A percentile compares a stretch with the other conserved stretches of the same genome.
Conservation (phyloP, 2,329 filamentous ascomycete species). For the Hypoxylon sp. region DNA sequence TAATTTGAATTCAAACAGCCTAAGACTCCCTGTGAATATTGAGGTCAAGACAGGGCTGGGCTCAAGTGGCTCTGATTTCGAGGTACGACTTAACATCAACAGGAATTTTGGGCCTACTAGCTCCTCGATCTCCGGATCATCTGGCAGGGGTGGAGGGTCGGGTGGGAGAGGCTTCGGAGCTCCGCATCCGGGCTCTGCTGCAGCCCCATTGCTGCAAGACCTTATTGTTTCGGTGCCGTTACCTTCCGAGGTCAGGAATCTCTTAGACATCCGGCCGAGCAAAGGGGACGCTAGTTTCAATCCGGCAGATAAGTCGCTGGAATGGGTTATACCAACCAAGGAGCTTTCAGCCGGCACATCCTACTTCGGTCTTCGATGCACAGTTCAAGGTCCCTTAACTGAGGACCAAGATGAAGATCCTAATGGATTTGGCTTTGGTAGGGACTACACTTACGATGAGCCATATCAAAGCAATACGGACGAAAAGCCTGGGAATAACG, state of each 20-base stretch:
- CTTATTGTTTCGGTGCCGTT: conserved; percentile 84
- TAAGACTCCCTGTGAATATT: conserved; percentile 86
- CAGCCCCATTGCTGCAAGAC: conserved; percentile 78
- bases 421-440: conserved; percentile 67
- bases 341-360: conserved; percentile 78
- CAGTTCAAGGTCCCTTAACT: conserved; percentile 76
- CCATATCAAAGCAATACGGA: conserved; percentile 67
- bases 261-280: conserved; percentile 84
- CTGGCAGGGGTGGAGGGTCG: conserved; percentile 60
- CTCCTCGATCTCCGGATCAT: conserved; percentile 57
- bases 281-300: conserved; percentile 88
- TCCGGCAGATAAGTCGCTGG: conserved; percentile 77
- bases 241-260: conserved; percentile 82
- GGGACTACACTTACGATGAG: conserved; percentile 68
- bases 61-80: conserved; percentile 83
- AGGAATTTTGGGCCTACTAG: conserved; percentile 69
- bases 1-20: conserved; percentile 69
- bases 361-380: conserved; percentile 83
- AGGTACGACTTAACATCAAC: conserved; percentile 82
- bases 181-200: conserved; percentile 67
- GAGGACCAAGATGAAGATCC: conserved; percentile 65
- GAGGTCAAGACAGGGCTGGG: conserved; percentile 88
- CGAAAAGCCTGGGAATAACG: conserved; percentile 54
- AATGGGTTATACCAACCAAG: conserved; percentile 87
- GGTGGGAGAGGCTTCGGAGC: conserved; percentile 61